Evolutionary conservation across 306 rosid genomes (phyloP).

Genomic region (Lathyrus sativus): DNA sequence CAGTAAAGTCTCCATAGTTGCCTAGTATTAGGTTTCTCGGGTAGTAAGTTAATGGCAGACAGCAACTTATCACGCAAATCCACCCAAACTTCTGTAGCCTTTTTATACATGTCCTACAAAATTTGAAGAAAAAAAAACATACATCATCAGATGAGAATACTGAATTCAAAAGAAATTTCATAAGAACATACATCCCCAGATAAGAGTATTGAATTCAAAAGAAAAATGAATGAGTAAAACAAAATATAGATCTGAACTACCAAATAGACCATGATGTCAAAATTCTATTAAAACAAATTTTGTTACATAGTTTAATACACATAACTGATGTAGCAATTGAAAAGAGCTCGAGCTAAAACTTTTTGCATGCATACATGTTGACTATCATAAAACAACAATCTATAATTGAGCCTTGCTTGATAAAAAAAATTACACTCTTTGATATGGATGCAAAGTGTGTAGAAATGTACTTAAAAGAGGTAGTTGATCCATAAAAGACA

Average conservation of each 20-base stretch:
- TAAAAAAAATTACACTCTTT: neutral
- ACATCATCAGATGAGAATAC: slow-evolving; percentile 26
- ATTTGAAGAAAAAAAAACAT: neutral
- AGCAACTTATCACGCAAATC: slow-evolving; percentile 75
- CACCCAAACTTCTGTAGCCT: slow-evolving; percentile 92
- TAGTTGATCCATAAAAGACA: neutral
- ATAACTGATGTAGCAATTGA: neutral
- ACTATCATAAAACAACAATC: neutral
- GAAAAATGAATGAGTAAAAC: too few relatives aligned
- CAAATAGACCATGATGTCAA: too few relatives aligned
- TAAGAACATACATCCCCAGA: slow-evolving; percentile 10
- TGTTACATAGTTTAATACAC: neutral
- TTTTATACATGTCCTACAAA: slow-evolving; percentile 68
- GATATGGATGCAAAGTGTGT: neutral
- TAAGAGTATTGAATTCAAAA: slow-evolving; percentile 6
- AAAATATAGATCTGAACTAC: slow-evolving; percentile 2
- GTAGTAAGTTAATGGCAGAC: slow-evolving; percentile 59
- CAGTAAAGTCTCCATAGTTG: slow-evolving; percentile 92
- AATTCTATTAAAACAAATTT: neutral
- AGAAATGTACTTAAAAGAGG: neutral
- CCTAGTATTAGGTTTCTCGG: slow-evolving; percentile 72
- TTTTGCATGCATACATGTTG: neutral
- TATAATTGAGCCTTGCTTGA: neutral
- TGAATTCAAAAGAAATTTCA: slow-evolving; percentile 23
- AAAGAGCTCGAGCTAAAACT: neutral